Evolutionary conservation across 1,284 basidiomycete species (phyloP), one percentile per base, ranked within the genome.

Genomic region (Ganoderma boninense): DNA sequence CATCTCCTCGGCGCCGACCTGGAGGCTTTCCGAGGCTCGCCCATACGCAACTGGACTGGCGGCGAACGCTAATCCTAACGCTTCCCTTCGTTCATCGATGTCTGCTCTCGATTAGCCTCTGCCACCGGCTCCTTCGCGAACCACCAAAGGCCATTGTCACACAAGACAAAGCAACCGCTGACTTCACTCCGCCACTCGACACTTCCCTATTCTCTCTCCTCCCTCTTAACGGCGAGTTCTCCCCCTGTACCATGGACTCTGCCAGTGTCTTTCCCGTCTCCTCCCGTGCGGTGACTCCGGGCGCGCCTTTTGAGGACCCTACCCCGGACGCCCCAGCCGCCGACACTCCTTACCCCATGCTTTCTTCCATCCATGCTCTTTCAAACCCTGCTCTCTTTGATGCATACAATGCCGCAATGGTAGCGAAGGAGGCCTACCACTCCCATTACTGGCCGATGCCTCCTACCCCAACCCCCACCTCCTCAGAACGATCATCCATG

Each of bases 221-320:
- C 56, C 14, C 60, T 59, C 40, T 26, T 62, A 62, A 43, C 38
- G 60, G 60, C 40, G 57, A 60, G 35, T 32, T 60, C 57, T 60
- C 57, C 11, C 23, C 60, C 40, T 16, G 60, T 26, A 67, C 44
- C 68, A 74, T 74, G 73, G 69, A 71, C 42, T 68, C 69, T 43
- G 65, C 49, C 46, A 67, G 71, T 62, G 69, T 68, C 59, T 72
- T 65, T 57, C 73, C 70, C 38, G 67, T 62, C n/a, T 72, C 69
- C 44, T 69, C 73, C 14, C 23, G 54, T 26, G 64, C 32, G 1
- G 46, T 67, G 13, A 32, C 66, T 56, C 26, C 67, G 18, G 70
- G 57, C 57, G 46, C 43, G 65, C 69, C 35, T 69, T 69, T 63
- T 52, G 63, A 62, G 38, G 46, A 35, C 38, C 44, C 60, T 64